Evolutionary conservation across 768 basidiomycete species (phyloP), one percentile per base, ranked within the genome.

Genomic region (Filobasidium floriforme): DNA sequence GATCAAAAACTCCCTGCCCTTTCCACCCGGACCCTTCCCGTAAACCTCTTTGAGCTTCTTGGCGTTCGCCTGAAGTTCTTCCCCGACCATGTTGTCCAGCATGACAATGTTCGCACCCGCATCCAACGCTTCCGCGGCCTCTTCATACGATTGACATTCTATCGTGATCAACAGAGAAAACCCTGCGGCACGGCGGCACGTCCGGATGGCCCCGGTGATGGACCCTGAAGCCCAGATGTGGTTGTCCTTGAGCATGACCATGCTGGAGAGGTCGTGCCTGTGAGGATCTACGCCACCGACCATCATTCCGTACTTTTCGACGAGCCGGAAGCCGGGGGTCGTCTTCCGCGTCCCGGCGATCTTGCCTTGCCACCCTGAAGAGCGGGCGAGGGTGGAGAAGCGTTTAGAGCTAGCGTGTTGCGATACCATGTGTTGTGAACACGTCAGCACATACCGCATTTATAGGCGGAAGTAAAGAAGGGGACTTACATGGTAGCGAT

Each of bases 211-310:
- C 49, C 85, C 81, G 0, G 90, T 90, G 70, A 98, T 96, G 10
- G 92, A 96, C 32, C 92, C 92, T 51, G 87, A 89, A 2, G 92
- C 94, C 93, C 92, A 97, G 75, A 98, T 90, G 76, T 99, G 96
- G 76, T 99, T 99, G 73, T 99, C 96, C 80, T 98, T 98, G 73
- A 99, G 85, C 96, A 99, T 99, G 75, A 99, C 93, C 96, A 99
- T 98, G 76, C 89, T 90, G 32, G 90, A 92, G n/a, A 98, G 83
- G 78, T 98, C 93, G 71, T 96, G 88, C 26, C 96, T 85, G 81
- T 99, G 96, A 10, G 90, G 81, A 76, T 99, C 94, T 72, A 97
- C 88, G 7, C 96, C 96, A 19, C 96, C 96, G 15, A 98, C 90
- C 54, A 98, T 72, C 96, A 99, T 98, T 3, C 88, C 96, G 76